Evolutionary conservation across 306 rosid species (phyloP).

Genomic region (Neltuma alba): DNA sequence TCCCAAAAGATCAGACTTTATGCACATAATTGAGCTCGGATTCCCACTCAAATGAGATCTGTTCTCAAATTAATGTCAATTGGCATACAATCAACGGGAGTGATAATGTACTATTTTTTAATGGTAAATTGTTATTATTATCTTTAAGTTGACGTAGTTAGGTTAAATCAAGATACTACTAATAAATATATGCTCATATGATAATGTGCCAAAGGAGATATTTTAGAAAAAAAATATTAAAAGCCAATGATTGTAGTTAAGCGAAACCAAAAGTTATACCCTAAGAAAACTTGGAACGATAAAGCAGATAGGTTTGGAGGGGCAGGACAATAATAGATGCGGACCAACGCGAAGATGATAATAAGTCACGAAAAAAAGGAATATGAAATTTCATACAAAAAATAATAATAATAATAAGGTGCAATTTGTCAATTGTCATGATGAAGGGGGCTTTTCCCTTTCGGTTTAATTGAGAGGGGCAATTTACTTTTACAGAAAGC

Average conservation of each 20-base stretch:
- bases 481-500: background rate
- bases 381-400: background rate
- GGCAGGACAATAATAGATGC: background rate
- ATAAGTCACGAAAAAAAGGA: background rate
- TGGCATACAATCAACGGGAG: background rate
- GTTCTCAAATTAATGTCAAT: background rate
- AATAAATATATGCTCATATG: background rate
- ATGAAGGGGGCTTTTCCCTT: background rate
- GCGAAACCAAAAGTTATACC: background rate
- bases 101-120: background rate
- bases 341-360: background rate
- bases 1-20: background rate
- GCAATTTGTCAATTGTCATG: background rate
- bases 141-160: background rate
- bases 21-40: background rate
- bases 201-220: background rate
- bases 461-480: slow-evolving; percentile 4
- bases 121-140: background rate
- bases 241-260: background rate
- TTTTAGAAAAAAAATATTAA: background rate
- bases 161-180: background rate
- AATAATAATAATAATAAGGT: background rate
- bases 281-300: background rate
- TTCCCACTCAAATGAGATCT: background rate
- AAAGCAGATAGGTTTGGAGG: background rate